Conservation (phyloP, 2,329 filamentous ascomycete genomes). For the Colletotrichum zoysiae region DNA sequence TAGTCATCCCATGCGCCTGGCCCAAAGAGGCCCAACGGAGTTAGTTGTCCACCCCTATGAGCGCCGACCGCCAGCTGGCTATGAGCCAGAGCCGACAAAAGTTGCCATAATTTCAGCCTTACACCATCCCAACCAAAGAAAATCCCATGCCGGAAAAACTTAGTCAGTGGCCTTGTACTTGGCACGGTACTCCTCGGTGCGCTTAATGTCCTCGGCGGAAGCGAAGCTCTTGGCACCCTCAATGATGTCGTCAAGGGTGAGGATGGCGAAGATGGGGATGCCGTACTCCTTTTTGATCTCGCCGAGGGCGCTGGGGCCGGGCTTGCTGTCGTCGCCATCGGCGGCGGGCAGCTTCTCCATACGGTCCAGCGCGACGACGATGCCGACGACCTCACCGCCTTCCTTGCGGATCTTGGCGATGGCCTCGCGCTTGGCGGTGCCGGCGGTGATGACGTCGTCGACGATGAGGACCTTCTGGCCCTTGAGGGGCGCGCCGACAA, state of each 20-base stretch:
- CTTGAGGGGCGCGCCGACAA: conserved; percentile 87
- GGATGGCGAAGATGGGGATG: conserved; percentile 85
- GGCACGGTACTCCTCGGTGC: conserved; percentile 79
- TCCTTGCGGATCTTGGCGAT: conserved; percentile 89
- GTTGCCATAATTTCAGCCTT: neutral
- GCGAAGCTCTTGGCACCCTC: conserved; percentile 73
- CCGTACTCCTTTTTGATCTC: conserved; percentile 86
- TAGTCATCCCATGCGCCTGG: conserved; percentile 23
- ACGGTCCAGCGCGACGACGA: conserved; percentile 89
- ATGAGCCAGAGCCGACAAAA: neutral
- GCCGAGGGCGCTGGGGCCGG: conserved; percentile 84
- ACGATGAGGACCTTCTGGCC: conserved; percentile 91
- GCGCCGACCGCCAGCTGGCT: conserved; percentile 6
- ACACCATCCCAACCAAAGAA: neutral
- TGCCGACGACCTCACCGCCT: conserved; percentile 86
- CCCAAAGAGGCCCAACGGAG: conserved; percentile 5
- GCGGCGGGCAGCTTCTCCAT: conserved; percentile 81
- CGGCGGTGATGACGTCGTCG: conserved; percentile 96
- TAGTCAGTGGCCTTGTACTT: conserved; percentile 73
- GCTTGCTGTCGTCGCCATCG: conserved; percentile 75
- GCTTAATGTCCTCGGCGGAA: conserved; percentile 71
- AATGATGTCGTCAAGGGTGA: conserved; percentile 88
- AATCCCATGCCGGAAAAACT: conserved; percentile 3
- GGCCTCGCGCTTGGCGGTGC: conserved; percentile 92
- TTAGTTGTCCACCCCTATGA: conserved; percentile 9